Conservation (phyloP, 257 asterid genomes). For the Capsicum rhomboideum region DNA sequence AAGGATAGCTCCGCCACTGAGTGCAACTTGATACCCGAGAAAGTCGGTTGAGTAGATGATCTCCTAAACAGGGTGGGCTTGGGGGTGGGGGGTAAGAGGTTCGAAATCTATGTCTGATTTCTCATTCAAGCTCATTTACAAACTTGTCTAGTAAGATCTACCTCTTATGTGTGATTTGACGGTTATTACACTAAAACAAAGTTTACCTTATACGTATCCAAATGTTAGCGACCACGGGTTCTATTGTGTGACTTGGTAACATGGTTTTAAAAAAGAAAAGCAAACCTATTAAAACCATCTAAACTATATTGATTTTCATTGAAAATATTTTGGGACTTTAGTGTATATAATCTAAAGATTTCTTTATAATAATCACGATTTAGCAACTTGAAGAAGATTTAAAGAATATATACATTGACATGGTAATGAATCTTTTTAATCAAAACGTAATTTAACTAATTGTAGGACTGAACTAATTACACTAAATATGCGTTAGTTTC, state of each 20-base stretch:
- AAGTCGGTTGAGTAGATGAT: too few relatives aligned
- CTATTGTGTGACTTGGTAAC: not conserved
- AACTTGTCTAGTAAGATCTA: too few relatives aligned
- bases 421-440: not conserved
- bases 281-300: not conserved
- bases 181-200: too few relatives aligned
- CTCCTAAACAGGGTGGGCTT: too few relatives aligned
- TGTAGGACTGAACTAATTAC: not conserved
- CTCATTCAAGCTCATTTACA: too few relatives aligned
- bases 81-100: too few relatives aligned
- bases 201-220: too few relatives aligned
- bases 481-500: not conserved
- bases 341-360: not conserved
- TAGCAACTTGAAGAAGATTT: not conserved
- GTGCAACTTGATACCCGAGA: too few relatives aligned
- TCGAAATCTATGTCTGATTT: too few relatives aligned
- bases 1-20: too few relatives aligned
- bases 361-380: not conserved
- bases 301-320: not conserved
- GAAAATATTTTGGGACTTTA: not conserved
- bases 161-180: too few relatives aligned
- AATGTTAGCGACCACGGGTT: too few relatives aligned
- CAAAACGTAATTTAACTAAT: not conserved
- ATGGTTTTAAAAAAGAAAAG: not conserved
- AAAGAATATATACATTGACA: not conserved